A percentile compares a stretch with the other conserved stretches of the same genome.
phyloP scores from a whole-genome alignment of 2,329 filamentous ascomycete genomes.

The Talaromyces pinophilus region DNA sequence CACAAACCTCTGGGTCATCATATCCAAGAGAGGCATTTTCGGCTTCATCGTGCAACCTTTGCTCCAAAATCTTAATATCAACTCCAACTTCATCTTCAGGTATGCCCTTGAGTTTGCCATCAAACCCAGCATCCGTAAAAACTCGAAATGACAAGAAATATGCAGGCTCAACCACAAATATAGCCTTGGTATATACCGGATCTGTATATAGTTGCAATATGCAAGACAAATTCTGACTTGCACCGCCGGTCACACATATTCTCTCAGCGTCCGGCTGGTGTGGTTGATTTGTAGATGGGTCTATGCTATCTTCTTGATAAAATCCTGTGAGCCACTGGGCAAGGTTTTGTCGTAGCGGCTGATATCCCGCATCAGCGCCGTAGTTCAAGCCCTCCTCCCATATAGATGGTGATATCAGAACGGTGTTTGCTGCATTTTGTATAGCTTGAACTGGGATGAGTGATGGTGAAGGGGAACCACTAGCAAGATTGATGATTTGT shows the following conservation, averaged over 20 bases:
- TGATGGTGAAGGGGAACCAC: slow-evolving; percentile 7
- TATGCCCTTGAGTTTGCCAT: slow-evolving; percentile 4
- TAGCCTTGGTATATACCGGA: slow-evolving; percentile 2
- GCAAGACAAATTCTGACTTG: slow-evolving; percentile 9
- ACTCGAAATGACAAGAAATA: slow-evolving; percentile 12
- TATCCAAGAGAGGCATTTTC: neutral
- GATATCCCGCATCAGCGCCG: slow-evolving; percentile 4
- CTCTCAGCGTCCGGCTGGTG: neutral
- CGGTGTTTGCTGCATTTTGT: neutral
- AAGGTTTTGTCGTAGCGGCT: slow-evolving; percentile 4
- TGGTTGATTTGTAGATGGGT: neutral
- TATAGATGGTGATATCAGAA: neutral
- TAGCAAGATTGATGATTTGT: slow-evolving; percentile 2
- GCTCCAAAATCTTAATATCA: slow-evolving; percentile 7
- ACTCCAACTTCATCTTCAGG: slow-evolving; percentile 14
- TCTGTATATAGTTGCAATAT: slow-evolving; percentile 15
- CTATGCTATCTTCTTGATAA: neutral
- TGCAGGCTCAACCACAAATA: slow-evolving; percentile 6
- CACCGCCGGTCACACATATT: slow-evolving; percentile 13
- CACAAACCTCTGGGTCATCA: neutral
- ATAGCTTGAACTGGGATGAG: slow-evolving; percentile 7
- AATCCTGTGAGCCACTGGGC: slow-evolving; percentile 11
- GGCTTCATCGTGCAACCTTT: neutral
- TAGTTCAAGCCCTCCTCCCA: slow-evolving; percentile 8
- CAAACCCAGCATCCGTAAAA: slow-evolving; percentile 15